Evolutionary conservation across 805 yeast genomes (phyloP).

Genomic region (Candida tallmaniae): DNA sequence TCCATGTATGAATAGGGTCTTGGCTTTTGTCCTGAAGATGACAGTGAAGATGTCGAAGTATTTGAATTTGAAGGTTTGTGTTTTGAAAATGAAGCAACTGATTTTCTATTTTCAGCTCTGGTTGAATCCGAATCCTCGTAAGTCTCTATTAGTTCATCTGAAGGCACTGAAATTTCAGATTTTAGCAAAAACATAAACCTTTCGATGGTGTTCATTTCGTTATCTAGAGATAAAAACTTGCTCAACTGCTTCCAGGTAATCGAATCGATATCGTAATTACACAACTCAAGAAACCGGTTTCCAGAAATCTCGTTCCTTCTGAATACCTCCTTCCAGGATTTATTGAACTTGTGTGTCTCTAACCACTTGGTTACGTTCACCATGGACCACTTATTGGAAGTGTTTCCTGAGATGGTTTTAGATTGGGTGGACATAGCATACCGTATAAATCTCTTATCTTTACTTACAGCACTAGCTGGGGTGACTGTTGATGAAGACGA

Average conservation of each 20-base stretch:
- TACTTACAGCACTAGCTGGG: conserved; percentile 23
- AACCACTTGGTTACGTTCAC: conserved; percentile 69
- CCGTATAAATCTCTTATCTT: conserved; percentile 37
- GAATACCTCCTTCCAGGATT: conserved; percentile 69
- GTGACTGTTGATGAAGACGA: conserved; percentile 29
- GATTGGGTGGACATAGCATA: conserved; percentile 40
- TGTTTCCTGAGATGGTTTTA: conserved; percentile 19
- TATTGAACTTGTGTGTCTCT: conserved; percentile 61
- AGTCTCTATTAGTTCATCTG: too few relatives aligned
- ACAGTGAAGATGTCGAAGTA: conserved; percentile 13
- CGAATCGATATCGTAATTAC: conserved; percentile 54
- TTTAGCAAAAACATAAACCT: conserved; percentile 32
- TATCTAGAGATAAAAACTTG: conserved; percentile 31
- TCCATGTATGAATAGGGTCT: conserved; percentile 39
- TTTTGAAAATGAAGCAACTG: conserved; percentile 26
- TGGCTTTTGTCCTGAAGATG: conserved; percentile 17
- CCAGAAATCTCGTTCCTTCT: conserved; percentile 54
- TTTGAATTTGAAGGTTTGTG: conserved; percentile 18
- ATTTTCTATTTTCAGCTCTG: conserved; percentile 28
- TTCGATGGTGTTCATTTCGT: conserved; percentile 49
- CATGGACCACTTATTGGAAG: conserved; percentile 66
- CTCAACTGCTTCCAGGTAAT: conserved; percentile 44
- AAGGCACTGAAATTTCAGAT: conserved; percentile 12
- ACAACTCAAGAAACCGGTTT: conserved; percentile 58
- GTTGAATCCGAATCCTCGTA: conserved; percentile 6